Base-by-base conservation (phyloP, 768 basidiomycete genomes). In the Phylloporus sp. region DNA sequence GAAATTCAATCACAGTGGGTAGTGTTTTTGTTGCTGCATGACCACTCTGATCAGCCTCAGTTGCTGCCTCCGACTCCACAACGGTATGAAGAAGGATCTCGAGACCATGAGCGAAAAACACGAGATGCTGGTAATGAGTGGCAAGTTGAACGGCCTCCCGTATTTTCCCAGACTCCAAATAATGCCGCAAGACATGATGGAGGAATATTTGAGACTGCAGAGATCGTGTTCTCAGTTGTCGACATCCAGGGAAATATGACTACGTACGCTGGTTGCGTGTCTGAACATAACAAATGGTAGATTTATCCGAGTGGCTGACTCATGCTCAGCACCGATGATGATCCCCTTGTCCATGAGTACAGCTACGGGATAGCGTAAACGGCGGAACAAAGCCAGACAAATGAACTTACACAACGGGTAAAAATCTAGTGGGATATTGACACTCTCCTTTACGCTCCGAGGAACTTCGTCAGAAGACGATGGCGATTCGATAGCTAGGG, bases 331-430 rank as follows among this genome's bases (percentile, higher is more conserved):
- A 8, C 95, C 95, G 55, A 97, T 93, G 53, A 99, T 92, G 55
- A 99, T 96, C 1, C 94, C 95, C 62, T 97, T 99, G 66, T 97
- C 94, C 93, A 98, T 98, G 21, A 99, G 77, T 7, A 93, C 92
- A 47, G 95, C 95, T 98, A 57, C 27, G 37, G 39, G 23, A 32
- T 20, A 15, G 6, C 34, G 35, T 58, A 18, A 56, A 41, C 24
- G 34, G 20, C 15, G 18, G 14, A 38, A 11, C 17, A 32, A n/a
- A 24, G 5, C 15, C 13, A 46, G 50, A 31, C n/a, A 21, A 34
- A 32, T 11, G 10, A 15, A 69, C 75, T 59, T 60, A 97, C 95
- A 97, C 15, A 99, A 66, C 0, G 95, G 95, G 62, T 98, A 99
- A 61, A 98, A 99, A 55, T 96, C 89, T 13, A 98, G 70, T 5